Base-by-base conservation (phyloP, 176 grass and related monocot genomes). In the Cymbopogon citratus region DNA sequence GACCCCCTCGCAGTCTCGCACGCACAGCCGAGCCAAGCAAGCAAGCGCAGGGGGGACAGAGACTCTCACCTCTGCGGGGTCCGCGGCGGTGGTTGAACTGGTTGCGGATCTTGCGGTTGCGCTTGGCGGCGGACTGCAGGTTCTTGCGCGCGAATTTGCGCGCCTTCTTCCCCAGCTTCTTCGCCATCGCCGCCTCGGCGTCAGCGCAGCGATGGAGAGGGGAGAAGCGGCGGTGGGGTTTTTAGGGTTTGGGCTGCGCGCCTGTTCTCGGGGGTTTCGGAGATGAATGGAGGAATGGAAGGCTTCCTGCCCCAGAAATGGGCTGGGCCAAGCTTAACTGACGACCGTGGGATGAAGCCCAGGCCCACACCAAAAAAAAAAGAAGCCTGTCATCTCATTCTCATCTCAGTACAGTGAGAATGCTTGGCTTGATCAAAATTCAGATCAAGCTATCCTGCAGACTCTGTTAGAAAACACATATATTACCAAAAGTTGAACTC, bases 81-180 rank as follows among this genome's bases (percentile, higher is more conserved):
- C 56, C 56, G 0, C 75, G 18, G 76, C 86, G 90, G 80, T 59
- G 79, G 54, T 83, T 88, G 87, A 98, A 88, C 73, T 91, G 84
- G 29, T 89, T 63, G 34, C 87, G 90, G 73, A 93, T 89, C 81
- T 91, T 92, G 68, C 92, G 95, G 86, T 88, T 89, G 57, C 89
- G 79, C 86, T 93, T 95, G 71, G 88, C 75, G 38, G 88, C 81
- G 44, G 82, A 81, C 85, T 93, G 95, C 27, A 98, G 95, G 45
- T 92, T 79, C 88, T 95, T 98, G 60, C 66, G 84, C 39, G 95
- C 95, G 87, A 98, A 98, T 83, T 95, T 98, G 83, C 95, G 86
- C 15, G 92, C 95, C 87, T 85, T 95, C 92, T 93, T 98, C 44
- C 95, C 95, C 23, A 98, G 84, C 69, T 90, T 94, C 90, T 98